Base-by-base conservation (phyloP, 176 grass and related monocot genomes). In the Chloris gayana region DNA sequence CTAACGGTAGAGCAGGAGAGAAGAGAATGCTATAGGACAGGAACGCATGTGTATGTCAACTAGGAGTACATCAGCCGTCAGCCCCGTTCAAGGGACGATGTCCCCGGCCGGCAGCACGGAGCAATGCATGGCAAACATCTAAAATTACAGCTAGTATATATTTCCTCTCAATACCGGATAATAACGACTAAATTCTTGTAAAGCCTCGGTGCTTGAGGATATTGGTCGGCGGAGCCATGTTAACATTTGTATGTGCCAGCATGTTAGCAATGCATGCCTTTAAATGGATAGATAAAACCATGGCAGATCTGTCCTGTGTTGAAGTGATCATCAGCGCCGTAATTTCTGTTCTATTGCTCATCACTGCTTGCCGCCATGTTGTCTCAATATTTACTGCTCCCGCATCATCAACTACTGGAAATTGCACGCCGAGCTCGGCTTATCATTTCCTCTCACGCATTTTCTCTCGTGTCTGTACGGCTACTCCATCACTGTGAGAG, bases 401-500 rank as follows among this genome's bases (percentile, higher is more conserved):
- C 49, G 3, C 27, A 80, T 62, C 81, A 80, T 62, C 81, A 88
- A 74, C 80, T 21, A 79, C n/a, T 24, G 8, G 10, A 75, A 49
- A 69, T 69, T 33, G 62, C 69, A 75, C 24, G 30, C 39, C 12
- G 10, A 79, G 14, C 15, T 41, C 12, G 56, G 66, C 21, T 53
- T 73, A 87, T 38, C 61, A 66, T 88, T 84, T 80, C 62, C 21
- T 83, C 46, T 83, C 68, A 66, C 22, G 27, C 67, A 34, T n/a
- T 11, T 49, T 33, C 25, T 47, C 24, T n/a, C 17, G 26, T 84
- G 63, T 27, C 26, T 32, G 82, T 69, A 84, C 63, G 62, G 68
- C 5, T 76, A 27, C 46, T 38, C 46, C 17, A 21, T 66, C 75
- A 35, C 12, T 50, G n/a, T 32, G 2, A 58, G 56, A 64, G 57